Base-by-base conservation (phyloP, 345 rosid species). In the Camelina neglecta region DNA sequence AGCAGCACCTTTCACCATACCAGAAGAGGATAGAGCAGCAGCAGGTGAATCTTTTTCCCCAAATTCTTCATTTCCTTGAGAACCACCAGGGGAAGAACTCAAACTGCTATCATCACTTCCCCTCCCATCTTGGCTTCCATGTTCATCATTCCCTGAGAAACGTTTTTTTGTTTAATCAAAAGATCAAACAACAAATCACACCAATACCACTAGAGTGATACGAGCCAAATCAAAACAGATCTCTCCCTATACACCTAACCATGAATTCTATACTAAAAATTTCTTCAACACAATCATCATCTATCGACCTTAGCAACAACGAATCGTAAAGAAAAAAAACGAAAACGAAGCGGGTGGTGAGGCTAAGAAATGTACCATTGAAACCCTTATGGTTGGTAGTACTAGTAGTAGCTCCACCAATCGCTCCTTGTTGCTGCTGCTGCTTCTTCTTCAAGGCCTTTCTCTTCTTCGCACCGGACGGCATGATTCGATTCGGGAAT, bases 391-490 rank as follows among this genome's bases (percentile, higher is more conserved):
- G 35, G 51, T 50, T 60, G 7, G 50, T 13, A 26, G 56, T 29
- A 29, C 31, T 29, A 29, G 31, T 29, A 29, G 31, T 29, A 29
- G 31, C 31, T 29, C 31, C 51, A 18, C 60, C 49, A 67, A 47
- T 60, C 58, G 85, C 53, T 67, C 73, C 83, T 54, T 79, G 74
- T 47, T 83, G 89, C 88, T 29, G 74, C 54, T 83, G 89, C 88
- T 82, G 83, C 96, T 85, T 91, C 81, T 90, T 95, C 93, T 77
- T 89, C 82, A 92, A 87, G 48, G 95, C 97, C 73, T 86, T 95
- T 72, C 99, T 88, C 90, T 82, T 95, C 96, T 85, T 95, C 24
- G 96, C 72, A 82, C 93, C 93, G 3, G 93, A 79, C 21, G 99
- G 96, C 99, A 92, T 95, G 86, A 80, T 83, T 29, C 76, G 80